Evolutionary conservation across 805 yeast genomes (phyloP), one percentile per base, ranked within the genome.

Genomic region (Starmera quercuum): DNA sequence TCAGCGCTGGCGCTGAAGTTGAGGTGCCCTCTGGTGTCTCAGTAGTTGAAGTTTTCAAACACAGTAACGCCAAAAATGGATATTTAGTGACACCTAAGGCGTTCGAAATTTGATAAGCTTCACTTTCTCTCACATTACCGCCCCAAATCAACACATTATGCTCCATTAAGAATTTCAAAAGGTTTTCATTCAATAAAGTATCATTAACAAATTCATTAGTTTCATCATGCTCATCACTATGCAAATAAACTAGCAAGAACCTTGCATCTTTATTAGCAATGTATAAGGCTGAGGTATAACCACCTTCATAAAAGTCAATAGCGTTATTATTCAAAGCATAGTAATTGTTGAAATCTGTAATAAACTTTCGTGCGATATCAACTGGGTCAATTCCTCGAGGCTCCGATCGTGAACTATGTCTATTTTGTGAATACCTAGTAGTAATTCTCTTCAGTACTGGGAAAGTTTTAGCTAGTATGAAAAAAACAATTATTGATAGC

Each of bases 11-110:
- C 1, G 68, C 41, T 0, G 77, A 60, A 19, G 68, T 65, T 11
- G 64, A 61, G 0, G 75, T 67, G 0, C 83, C 83, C 15, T 67
- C 65, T 1, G 78, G 73, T 0, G 83, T 68, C 60, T 68, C 78
- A 48, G 37, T 64, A 44, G 51, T 39, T 16, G 41, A 63, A 32
- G 77, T 70, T 13, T 85, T 82, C 35, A 86, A 64, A 31, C 86
- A 79, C 9, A 92, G 54, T 10, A 88, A 59, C 0, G 90, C 95
- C 22, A 84, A 54, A 50, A 83, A 82, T n/a, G 98, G 98, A 48
- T 79, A 78, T 42, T 73, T 71, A 15, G 85, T 70, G 26, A 80
- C 79, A 37, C 73, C 71, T 39, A 88, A 68, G 25, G 80, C 75
- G 49, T 82, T 78, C 0, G 95, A 82, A 12, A 86, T 78, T 46